phyloP scores from a whole-genome alignment of 306 rosid species.

The Trifolium fragiferum region DNA sequence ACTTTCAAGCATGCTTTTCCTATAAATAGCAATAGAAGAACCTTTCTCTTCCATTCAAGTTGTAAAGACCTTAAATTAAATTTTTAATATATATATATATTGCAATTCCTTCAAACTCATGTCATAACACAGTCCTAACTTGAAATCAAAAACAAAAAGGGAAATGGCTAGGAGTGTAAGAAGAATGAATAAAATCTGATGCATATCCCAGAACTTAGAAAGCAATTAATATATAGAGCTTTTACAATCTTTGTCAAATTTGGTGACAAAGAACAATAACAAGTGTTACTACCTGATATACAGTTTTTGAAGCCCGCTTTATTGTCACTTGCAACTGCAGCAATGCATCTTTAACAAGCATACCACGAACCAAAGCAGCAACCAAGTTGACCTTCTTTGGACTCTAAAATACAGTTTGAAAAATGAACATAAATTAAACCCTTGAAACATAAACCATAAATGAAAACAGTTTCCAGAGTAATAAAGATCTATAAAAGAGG shows the following conservation, averaged over 20 bases:
- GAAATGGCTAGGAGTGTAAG: too few relatives aligned
- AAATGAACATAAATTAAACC: conserved; percentile 25
- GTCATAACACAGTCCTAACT: too few relatives aligned
- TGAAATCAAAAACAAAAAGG: too few relatives aligned
- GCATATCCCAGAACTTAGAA: not conserved
- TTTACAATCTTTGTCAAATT: conserved; percentile 18
- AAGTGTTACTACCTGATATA: conserved; percentile 68
- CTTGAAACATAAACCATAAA: not conserved
- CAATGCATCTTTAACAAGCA: conserved; percentile 98
- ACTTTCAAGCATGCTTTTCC: conserved; percentile 20
- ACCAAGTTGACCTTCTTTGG: conserved; percentile 97
- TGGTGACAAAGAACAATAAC: conserved; percentile 19
- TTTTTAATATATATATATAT: not conserved
- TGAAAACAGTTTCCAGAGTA: conserved; percentile 29
- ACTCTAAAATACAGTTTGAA: conserved; percentile 56
- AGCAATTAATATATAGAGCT: conserved; percentile 19
- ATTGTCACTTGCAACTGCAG: conserved; percentile 85
- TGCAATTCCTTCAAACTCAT: too few relatives aligned
- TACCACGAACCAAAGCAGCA: conserved; percentile 92
- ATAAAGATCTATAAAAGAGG: conserved; percentile 11
- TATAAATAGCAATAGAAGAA: conserved; percentile 21
- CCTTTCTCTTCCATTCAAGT: conserved; percentile 17
- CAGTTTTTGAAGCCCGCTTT: conserved; percentile 94
- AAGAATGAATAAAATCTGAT: not conserved
- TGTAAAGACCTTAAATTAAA: conserved; percentile 11